Evolutionary conservation across 1,139 yeast species (phyloP).

Genomic region (Taphrina deformans): DNA sequence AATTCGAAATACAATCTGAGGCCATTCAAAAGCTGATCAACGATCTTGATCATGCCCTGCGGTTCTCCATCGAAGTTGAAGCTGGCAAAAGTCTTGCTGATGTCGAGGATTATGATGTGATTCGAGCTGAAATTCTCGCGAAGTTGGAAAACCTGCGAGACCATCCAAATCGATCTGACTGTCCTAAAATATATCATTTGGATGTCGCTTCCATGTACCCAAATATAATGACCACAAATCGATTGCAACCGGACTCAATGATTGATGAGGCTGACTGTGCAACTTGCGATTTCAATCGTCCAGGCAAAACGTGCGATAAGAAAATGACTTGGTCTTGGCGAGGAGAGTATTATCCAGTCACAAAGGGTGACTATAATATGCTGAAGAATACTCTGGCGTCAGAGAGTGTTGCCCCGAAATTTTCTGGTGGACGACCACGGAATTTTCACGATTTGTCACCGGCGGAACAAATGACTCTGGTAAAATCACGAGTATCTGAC

Average conservation of each 20-base stretch:
- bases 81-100: slow-evolving; percentile 69
- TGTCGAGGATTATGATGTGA: slow-evolving; percentile 75
- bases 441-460: slow-evolving; percentile 74
- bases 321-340: slow-evolving; percentile 97
- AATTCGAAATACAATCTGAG: slow-evolving; percentile 74
- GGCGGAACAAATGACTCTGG: slow-evolving; percentile 71
- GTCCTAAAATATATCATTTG: slow-evolving; percentile 90
- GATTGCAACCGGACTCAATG: slow-evolving; percentile 98
- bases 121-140: slow-evolving; percentile 55
- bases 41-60: slow-evolving; percentile 73
- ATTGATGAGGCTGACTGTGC: slow-evolving; percentile 95
- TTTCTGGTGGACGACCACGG: slow-evolving; percentile 55
- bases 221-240: slow-evolving; percentile 94
- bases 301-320: slow-evolving; percentile 91
- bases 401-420: slow-evolving; percentile 64
- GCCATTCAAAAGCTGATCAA: slow-evolving; percentile 70
- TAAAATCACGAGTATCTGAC: slow-evolving; percentile 79
- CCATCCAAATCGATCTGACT: slow-evolving; percentile 66
- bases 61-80: slow-evolving; percentile 83
- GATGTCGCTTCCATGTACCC: slow-evolving; percentile 99
- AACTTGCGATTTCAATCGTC: slow-evolving; percentile 92
- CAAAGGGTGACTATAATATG: slow-evolving; percentile 88
- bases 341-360: slow-evolving; percentile 92
- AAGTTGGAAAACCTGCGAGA: slow-evolving; percentile 60
- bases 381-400: slow-evolving; percentile 77